Base-by-base conservation (phyloP, 2,329 filamentous ascomycete species). In the Polytolypa hystricis region DNA sequence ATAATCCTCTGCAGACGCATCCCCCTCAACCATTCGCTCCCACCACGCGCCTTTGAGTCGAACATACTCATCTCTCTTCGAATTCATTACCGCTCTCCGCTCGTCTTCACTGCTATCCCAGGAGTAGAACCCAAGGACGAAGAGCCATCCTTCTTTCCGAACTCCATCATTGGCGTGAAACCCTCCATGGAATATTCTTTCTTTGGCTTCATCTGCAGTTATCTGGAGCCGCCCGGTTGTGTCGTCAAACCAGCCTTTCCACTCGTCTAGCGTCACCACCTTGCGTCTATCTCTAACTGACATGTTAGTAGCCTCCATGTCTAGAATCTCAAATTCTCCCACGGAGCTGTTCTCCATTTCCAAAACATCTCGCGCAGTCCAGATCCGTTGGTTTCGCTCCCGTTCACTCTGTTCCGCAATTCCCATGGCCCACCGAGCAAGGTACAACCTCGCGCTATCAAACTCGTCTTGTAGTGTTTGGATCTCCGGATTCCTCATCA, bases 351-450 rank as follows among this genome's bases (percentile, higher is more conserved):
- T 82, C 56, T 98, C 93, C 56, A 93, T 81, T 51, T 93, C 87
- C 50, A 96, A 69, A 3, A 95, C 81, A 61, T 98, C 91, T 45
- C 79, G 79, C 1, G 85, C 89, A 0, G 87, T 95, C 83, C 86
- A 98, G 53, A 94, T 87, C 31, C 87, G 71, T 57, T 87, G 81
- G 35, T 78, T 83, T 16, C 81, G 70, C 50, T 98, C 91, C 26
- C 78, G 72, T 53, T 98, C 91, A 50, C 87, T 89, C 64, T 98
- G 91, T 57, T 98, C 93, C 0, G 91, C 87, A 45, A 98, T 94
- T 5, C 86, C 86, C 91, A 98, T 96, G 2, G 91, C 91, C 91
- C 91, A 98, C 44, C 91, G 73, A 15, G 91, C 91, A 26, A 98
- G 70, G 54, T 98, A 98, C 41, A 98, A 71, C 45, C 91, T 75